These are phyloP conservation scores for Hortaea werneckii DNA, from an alignment of 2,329 filamentous ascomycete genomes.

Conservation along the genomic window DNA sequence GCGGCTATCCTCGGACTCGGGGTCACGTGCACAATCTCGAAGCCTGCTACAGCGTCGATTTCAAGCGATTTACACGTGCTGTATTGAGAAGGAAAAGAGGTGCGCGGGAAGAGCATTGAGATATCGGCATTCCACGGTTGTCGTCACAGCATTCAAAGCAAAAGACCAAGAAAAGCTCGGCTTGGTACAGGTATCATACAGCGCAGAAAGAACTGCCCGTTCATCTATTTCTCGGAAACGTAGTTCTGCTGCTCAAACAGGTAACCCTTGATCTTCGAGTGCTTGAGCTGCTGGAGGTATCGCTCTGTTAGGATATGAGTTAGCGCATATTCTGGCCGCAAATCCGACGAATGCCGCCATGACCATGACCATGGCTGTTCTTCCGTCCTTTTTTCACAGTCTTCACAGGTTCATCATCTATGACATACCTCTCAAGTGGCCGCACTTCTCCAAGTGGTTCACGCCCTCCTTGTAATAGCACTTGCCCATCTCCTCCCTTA, in stretches of 20 bases:
- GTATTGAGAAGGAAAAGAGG: no score
- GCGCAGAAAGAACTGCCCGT: background rate
- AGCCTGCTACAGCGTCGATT: no score
- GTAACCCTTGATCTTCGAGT: conserved; percentile 68
- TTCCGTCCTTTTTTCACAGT: no score
- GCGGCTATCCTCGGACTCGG: no score
- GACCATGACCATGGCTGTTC: no score
- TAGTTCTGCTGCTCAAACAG: conserved; percentile 74
- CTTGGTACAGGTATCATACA: conserved; percentile 3
- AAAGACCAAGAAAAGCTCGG: background rate
- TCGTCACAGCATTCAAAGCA: no score
- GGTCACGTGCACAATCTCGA: no score
- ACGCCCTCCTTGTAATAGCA: conserved; percentile 78
- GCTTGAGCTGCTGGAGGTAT: conserved; percentile 68
- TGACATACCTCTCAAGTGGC: conserved; percentile 63
- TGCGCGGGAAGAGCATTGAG: no score
- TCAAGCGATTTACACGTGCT: no score
- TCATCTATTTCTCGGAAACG: conserved; percentile 37
- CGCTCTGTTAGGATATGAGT: conserved; percentile 45
- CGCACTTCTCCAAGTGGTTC: conserved; percentile 83
- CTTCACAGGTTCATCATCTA: no score
- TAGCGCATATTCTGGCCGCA: background rate
- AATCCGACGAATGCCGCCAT: no score
- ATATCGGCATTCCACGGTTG: no score
- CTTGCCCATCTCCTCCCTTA: conserved; percentile 73